Conservation (phyloP, 106 monocot genomes). For the Acorus gramineus region DNA sequence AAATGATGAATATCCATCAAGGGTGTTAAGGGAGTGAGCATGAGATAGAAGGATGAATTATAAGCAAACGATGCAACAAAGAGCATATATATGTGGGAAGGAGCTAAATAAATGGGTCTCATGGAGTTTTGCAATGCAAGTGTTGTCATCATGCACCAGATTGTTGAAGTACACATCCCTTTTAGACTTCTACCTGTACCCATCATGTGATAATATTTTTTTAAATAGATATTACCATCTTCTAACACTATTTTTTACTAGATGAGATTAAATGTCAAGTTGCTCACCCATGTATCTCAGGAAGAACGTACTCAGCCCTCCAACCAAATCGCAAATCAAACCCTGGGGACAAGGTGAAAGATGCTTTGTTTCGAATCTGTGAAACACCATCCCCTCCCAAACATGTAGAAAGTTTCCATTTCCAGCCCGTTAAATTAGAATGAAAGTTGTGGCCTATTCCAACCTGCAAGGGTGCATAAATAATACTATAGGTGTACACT, state of each 20-base stretch:
- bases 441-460: conserved; percentile 62
- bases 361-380: conserved; percentile 69
- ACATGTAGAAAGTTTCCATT: conserved; percentile 71
- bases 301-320: conserved; percentile 90
- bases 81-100: too few relatives aligned
- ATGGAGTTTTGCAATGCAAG: too few relatives aligned
- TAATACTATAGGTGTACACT: background rate
- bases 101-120: too few relatives aligned
- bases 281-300: conserved; percentile 85
- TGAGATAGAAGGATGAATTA: too few relatives aligned
- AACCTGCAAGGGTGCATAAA: conserved; percentile 23
- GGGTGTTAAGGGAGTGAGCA: too few relatives aligned
- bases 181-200: too few relatives aligned
- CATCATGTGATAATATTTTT: too few relatives aligned
- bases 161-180: too few relatives aligned
- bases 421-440: conserved; percentile 54
- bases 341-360: conserved; percentile 65
- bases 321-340: conserved; percentile 89
- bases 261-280: background rate
- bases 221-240: background rate
- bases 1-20: too few relatives aligned
- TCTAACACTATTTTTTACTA: background rate
- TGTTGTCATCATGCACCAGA: too few relatives aligned
- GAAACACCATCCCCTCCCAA: conserved; percentile 75
- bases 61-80: too few relatives aligned